A percentile compares a stretch with the other conserved stretches of the same genome.
These are phyloP conservation scores for Isatis lusitanica DNA, from an alignment of 441 rosid species.

Conservation along the genomic window DNA sequence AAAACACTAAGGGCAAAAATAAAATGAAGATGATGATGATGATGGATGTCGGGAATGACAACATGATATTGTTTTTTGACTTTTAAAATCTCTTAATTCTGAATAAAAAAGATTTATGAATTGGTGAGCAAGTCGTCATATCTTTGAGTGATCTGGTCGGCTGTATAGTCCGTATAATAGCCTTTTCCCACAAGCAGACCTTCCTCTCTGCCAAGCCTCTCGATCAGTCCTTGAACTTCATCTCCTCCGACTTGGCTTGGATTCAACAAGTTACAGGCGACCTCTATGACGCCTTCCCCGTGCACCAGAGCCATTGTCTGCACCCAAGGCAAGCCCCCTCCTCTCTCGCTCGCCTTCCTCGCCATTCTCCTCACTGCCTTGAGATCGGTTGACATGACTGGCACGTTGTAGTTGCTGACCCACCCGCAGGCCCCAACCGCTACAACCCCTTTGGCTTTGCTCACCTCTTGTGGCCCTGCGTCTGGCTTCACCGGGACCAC, in stretches of 20 bases:
- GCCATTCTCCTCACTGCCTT: constrained; percentile 60
- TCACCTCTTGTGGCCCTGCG: constrained; percentile 61
- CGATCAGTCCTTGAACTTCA: constrained; percentile 67
- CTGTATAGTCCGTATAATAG: constrained; percentile 73
- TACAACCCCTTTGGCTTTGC: constrained; percentile 57
- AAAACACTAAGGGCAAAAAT: constrained; percentile 27
- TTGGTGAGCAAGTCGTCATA: constrained; percentile 40
- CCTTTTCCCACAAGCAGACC: constrained; percentile 69
- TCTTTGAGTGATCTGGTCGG: constrained; percentile 51
- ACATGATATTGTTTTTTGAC: background rate
- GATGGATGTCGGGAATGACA: constrained; percentile 25
- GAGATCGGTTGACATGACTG: constrained; percentile 56
- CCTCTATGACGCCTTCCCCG: constrained; percentile 62
- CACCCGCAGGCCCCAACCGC: constrained; percentile 74
- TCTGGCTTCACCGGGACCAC: constrained; percentile 60
- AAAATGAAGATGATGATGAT: background rate
- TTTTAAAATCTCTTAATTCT: background rate
- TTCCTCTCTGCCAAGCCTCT: constrained; percentile 58
- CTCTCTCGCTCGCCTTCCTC: constrained; percentile 66
- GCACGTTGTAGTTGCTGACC: constrained; percentile 85
- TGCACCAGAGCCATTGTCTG: constrained; percentile 92
- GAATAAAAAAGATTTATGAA: background rate
- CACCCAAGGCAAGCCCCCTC: constrained; percentile 77
- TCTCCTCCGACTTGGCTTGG: constrained; percentile 72
- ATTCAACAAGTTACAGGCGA: constrained; percentile 84